Percentiles rank a stretch among this genome's conserved stretches.
Conservation (phyloP, 129 eudicot species). For the Centaurea solstitialis region DNA sequence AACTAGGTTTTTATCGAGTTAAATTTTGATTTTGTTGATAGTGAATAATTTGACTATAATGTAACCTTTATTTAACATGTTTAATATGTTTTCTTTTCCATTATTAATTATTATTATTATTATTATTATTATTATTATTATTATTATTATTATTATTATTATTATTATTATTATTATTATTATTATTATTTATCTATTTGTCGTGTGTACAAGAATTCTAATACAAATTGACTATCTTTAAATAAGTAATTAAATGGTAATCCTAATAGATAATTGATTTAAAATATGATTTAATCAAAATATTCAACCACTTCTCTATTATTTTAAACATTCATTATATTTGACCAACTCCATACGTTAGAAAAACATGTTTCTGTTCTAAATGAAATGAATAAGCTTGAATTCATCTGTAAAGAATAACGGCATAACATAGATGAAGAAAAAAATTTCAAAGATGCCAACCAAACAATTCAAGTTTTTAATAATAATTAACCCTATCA, state of each 20-base stretch:
- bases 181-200: background rate
- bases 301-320: background rate
- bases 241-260: background rate
- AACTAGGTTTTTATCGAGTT: no score
- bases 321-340: no score
- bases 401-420: background rate
- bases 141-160: no score
- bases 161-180: no score
- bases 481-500: background rate
- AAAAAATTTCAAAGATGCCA: background rate
- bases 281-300: no score
- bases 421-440: background rate
- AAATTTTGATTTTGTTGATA: background rate
- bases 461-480: background rate
- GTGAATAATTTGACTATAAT: background rate
- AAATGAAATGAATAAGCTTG: no score
- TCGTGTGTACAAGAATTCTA: background rate
- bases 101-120: no score
- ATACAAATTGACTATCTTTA: background rate
- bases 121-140: no score
- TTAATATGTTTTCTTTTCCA: background rate
- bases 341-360: background rate
- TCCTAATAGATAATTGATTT: background rate
- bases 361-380: background rate
- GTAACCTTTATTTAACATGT: background rate